These are phyloP conservation scores for Botryotinia convoluta DNA, from an alignment of 2,329 filamentous ascomycete species.

Conservation along the genomic window DNA sequence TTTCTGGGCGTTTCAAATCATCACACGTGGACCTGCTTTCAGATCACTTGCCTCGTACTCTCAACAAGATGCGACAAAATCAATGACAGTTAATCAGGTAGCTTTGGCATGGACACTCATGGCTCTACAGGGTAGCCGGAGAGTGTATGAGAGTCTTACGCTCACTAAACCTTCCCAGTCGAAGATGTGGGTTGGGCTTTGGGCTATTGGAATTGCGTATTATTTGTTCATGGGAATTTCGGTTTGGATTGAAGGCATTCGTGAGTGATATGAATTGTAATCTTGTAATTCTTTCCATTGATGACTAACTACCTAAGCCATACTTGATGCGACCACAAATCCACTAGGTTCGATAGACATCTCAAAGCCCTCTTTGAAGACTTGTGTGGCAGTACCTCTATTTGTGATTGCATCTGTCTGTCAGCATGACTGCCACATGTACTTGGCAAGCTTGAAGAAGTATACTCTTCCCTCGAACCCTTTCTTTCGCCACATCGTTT, in stretches of 20 bases:
- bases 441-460: constrained; percentile 70
- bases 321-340: constrained; percentile 21
- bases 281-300: background rate
- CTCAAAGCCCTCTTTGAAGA: constrained; percentile 44
- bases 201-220: constrained; percentile 73
- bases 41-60: constrained; percentile 44
- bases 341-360: constrained; percentile 27
- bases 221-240: constrained; percentile 72
- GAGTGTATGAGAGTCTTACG: constrained; percentile 70
- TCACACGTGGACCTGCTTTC: constrained; percentile 54
- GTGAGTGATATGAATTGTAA: constrained; percentile 47
- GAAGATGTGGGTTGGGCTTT: constrained; percentile 83
- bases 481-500: constrained; percentile 70
- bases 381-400: constrained; percentile 54
- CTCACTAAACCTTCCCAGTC: constrained; percentile 64
- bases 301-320: constrained; percentile 32
- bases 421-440: constrained; percentile 71
- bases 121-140: constrained; percentile 69
- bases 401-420: constrained; percentile 69
- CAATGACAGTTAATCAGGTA: constrained; percentile 63
- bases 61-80: constrained; percentile 16
- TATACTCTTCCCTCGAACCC: constrained; percentile 78
- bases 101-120: constrained; percentile 69
- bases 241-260: constrained; percentile 79
- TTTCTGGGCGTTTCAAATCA: constrained; percentile 71